Evolutionary conservation across 192 early-diverging fungal species (phyloP).

Genomic region (Coemansia sp.): DNA sequence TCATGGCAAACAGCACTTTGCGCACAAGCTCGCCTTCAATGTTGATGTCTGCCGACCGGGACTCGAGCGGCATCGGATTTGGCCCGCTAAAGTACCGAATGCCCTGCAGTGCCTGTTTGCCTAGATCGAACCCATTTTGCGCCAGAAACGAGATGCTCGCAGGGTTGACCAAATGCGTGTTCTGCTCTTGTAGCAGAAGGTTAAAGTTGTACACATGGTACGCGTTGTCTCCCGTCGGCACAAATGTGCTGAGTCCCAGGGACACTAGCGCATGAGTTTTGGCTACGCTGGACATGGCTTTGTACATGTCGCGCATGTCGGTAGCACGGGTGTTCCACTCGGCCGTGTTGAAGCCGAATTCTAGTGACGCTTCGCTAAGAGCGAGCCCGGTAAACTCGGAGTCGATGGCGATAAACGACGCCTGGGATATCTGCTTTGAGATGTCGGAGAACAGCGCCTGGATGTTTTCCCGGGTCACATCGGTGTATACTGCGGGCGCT

Average conservation of each 20-base stretch:
- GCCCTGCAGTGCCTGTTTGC: constrained; percentile 69
- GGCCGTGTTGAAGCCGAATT: constrained; percentile 30
- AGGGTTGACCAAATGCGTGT: constrained; percentile 67
- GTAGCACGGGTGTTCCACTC: constrained; percentile 52
- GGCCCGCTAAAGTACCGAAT: constrained; percentile 74
- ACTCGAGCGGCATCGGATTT: constrained; percentile 40
- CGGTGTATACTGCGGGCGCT: constrained; percentile 57
- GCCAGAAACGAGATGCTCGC: constrained; percentile 76
- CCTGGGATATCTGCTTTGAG: constrained; percentile 46
- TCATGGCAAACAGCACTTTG: constrained; percentile 58
- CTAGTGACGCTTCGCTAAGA: constrained; percentile 27
- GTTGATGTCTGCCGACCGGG: constrained; percentile 32
- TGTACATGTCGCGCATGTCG: constrained; percentile 84
- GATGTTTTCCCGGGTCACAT: constrained; percentile 69
- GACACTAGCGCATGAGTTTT: constrained; percentile 77
- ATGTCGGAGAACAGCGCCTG: constrained; percentile 51
- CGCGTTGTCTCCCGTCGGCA: constrained; percentile 41
- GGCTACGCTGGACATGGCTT: constrained; percentile 68
- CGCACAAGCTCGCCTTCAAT: constrained; percentile 53
- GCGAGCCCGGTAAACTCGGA: constrained; percentile 90
- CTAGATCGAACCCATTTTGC: constrained; percentile 85
- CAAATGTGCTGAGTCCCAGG: constrained; percentile 67
- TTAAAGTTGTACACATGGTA: constrained; percentile 64
- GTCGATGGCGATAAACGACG: constrained; percentile 82
- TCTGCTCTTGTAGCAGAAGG: constrained; percentile 57